Percentiles rank a stretch among this genome's conserved stretches.
These are phyloP conservation scores for Pichia deserticola DNA, from an alignment of 805 yeast genomes.

Conservation along the genomic window DNA sequence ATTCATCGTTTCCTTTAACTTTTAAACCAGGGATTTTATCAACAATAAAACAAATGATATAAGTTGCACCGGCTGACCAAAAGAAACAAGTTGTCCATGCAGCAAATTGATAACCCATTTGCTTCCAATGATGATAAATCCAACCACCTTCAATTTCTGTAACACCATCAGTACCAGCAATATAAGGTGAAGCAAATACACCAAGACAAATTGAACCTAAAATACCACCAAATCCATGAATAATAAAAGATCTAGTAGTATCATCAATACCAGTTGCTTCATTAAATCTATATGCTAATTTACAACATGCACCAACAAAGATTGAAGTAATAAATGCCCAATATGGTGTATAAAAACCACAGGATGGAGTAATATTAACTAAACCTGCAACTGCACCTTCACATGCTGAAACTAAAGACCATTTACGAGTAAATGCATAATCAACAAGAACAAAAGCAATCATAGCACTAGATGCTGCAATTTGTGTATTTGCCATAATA, in stretches of 20 bases:
- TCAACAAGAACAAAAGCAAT: slow-evolving; percentile 39
- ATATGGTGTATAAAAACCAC: slow-evolving; percentile 41
- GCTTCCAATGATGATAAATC: slow-evolving; percentile 38
- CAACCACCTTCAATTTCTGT: slow-evolving; percentile 40
- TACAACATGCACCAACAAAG: slow-evolving; percentile 33
- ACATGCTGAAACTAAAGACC: slow-evolving; percentile 36
- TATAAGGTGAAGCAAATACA: slow-evolving; percentile 37
- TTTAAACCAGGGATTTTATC: slow-evolving; percentile 45
- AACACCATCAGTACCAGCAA: slow-evolving; percentile 37
- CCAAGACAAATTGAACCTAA: slow-evolving; percentile 37
- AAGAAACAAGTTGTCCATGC: slow-evolving; percentile 34
- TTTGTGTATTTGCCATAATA: slow-evolving; percentile 41
- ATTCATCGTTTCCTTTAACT: slow-evolving; percentile 38
- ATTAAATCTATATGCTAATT: slow-evolving; percentile 30
- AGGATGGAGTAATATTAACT: slow-evolving; percentile 40
- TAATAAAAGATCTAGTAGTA: slow-evolving; percentile 36
- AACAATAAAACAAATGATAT: slow-evolving; percentile 37
- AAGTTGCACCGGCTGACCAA: slow-evolving; percentile 40
- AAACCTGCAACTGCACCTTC: slow-evolving; percentile 40
- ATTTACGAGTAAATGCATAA: slow-evolving; percentile 32
- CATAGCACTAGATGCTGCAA: slow-evolving; percentile 44
- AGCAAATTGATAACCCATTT: slow-evolving; percentile 40
- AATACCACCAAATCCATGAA: slow-evolving; percentile 45
- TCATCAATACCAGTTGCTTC: slow-evolving; percentile 39
- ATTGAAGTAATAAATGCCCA: slow-evolving; percentile 37